These are phyloP conservation scores for Rhizoclosmatium sp. DNA, from an alignment of 192 early-diverging fungal species.

Conservation along the genomic window DNA sequence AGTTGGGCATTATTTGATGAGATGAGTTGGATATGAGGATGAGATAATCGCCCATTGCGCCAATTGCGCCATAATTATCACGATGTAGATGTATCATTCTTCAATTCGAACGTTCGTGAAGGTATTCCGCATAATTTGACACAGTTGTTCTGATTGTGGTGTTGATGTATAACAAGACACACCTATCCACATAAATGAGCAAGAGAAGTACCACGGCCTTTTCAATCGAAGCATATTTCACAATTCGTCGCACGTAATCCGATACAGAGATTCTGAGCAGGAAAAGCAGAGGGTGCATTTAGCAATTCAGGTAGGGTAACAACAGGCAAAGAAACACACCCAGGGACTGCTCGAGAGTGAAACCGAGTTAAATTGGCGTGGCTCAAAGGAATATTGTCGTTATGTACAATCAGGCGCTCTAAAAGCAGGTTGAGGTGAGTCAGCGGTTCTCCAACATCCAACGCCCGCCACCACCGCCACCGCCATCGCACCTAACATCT, in stretches of 20 bases:
- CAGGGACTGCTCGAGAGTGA: conserved; percentile 92
- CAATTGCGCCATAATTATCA: too few species aligned
- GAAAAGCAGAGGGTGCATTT: too few species aligned
- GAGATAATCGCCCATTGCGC: too few species aligned
- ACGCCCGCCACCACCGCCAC: not conserved
- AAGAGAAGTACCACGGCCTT: conserved; percentile 87
- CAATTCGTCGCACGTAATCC: conserved; percentile 90
- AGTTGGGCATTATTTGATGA: not conserved
- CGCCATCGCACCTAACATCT: conserved; percentile 34
- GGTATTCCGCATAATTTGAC: too few species aligned
- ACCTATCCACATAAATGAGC: conserved; percentile 95
- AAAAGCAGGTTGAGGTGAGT: not conserved
- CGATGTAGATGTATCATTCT: too few species aligned
- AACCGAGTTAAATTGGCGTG: conserved; percentile 83
- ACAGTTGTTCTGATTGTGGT: too few species aligned
- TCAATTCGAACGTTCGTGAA: too few species aligned
- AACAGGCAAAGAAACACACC: conserved; percentile 20
- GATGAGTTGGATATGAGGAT: too few species aligned
- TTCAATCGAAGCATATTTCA: conserved; percentile 92
- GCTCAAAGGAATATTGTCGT: conserved; percentile 70
- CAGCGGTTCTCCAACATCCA: conserved; percentile 13
- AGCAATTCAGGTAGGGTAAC: not conserved
- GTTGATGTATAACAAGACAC: conserved; percentile 48
- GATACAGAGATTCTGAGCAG: conserved; percentile 72
- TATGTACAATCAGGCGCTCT: conserved; percentile 63